A percentile compares a stretch with the other conserved stretches of the same genome.
These are phyloP conservation scores for Penicillium bovifimosum DNA, from an alignment of 495 filamentous ascomycete genomes.

Conservation along the genomic window DNA sequence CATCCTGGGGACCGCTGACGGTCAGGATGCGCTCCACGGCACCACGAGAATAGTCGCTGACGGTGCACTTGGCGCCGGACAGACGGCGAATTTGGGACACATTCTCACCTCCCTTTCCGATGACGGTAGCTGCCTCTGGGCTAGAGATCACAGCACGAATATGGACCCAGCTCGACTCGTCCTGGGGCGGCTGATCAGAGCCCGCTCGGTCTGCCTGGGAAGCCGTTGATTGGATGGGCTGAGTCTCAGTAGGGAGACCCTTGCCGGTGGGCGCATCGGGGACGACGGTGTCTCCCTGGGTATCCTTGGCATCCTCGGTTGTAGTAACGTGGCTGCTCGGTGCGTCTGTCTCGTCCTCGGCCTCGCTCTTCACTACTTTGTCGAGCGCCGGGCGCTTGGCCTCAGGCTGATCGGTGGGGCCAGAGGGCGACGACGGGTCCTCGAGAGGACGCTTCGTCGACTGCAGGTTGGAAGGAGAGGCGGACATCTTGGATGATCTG, in stretches of 20 bases:
- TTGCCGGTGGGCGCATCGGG: constrained; percentile 63
- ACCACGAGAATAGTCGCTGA: constrained; percentile 94
- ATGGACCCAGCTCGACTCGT: constrained; percentile 95
- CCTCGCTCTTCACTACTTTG: constrained; percentile 68
- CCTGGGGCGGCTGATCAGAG: constrained; percentile 53
- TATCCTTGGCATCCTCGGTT: constrained; percentile 42
- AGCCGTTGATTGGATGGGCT: constrained; percentile 63
- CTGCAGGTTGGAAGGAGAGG: constrained; percentile 55
- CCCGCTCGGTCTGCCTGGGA: constrained; percentile 49
- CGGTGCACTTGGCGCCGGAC: constrained; percentile 94
- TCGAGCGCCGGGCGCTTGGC: constrained; percentile 95
- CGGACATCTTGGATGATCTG: constrained; percentile 49
- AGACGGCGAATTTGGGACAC: constrained; percentile 87
- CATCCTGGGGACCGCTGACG: constrained; percentile 91
- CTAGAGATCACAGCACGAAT: constrained; percentile 94
- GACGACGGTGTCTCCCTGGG: constrained; percentile 62
- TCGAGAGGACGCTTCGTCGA: constrained; percentile 92
- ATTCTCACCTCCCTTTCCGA: constrained; percentile 98
- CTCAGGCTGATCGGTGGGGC: constrained; percentile 85
- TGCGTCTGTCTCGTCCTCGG: constrained; percentile 48
- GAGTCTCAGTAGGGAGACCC: constrained; percentile 40
- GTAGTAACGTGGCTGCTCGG: constrained; percentile 36
- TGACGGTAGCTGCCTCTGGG: constrained; percentile 93
- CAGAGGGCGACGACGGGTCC: constrained; percentile 91
- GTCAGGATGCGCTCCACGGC: constrained; percentile 96